A percentile compares a stretch with the other conserved stretches of the same genome.
These are phyloP conservation scores for Alternaria longipes DNA, from an alignment of 2,329 filamentous ascomycete species.

Conservation along the genomic window DNA sequence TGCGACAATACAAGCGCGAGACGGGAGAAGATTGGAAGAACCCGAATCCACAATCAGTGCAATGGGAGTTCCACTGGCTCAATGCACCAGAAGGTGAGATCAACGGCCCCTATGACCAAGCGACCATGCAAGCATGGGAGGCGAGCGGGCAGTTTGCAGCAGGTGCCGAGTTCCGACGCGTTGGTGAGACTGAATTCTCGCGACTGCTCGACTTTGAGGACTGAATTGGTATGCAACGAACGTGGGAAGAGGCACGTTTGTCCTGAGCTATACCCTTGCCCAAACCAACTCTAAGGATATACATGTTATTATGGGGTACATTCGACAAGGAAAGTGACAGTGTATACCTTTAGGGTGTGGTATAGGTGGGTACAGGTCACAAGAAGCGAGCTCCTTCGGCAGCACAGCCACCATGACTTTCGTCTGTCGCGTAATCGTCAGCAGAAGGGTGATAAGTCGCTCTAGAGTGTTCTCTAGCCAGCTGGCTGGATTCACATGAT, in stretches of 20 bases:
- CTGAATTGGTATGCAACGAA: conserved; percentile 12
- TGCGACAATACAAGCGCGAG: conserved; percentile 83
- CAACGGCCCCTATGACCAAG: conserved; percentile 87
- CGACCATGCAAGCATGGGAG: conserved; percentile 90
- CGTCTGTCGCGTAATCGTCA: conserved; percentile 1
- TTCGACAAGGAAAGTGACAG: too few species aligned
- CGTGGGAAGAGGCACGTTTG: not conserved
- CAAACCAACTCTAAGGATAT: too few species aligned
- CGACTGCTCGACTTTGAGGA: conserved; percentile 52
- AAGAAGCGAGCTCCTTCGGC: not conserved
- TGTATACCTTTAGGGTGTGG: too few species aligned
- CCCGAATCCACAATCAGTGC: conserved; percentile 53
- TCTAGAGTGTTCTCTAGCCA: not conserved
- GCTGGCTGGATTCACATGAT: conserved; percentile 38
- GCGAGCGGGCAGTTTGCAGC: conserved; percentile 92
- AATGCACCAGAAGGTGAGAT: conserved; percentile 82
- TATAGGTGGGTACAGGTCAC: too few species aligned
- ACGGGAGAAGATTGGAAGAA: conserved; percentile 86
- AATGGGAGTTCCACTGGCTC: conserved; percentile 94
- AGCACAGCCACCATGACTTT: conserved; percentile 1
- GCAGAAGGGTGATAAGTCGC: not conserved
- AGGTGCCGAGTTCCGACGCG: conserved; percentile 70
- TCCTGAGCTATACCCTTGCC: too few species aligned
- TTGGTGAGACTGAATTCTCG: conserved; percentile 56
- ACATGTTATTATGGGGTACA: too few species aligned